These are phyloP conservation scores for Hyphopichia pseudoburtonii DNA, from an alignment of 1,139 yeast genomes.

Conservation along the genomic window DNA sequence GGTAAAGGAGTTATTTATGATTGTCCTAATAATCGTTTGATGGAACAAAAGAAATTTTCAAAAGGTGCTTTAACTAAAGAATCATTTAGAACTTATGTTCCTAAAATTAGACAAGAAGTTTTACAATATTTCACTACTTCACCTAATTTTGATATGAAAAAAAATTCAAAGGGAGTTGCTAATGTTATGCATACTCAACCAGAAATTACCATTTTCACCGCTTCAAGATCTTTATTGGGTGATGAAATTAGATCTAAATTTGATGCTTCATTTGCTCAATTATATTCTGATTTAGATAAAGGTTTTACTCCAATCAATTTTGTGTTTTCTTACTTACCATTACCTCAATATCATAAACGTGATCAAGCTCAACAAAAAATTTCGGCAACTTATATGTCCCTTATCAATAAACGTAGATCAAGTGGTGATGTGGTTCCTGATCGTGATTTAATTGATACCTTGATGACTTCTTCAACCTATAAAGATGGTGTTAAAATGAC, in stretches of 20 bases:
- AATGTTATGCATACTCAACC: conserved; percentile 87
- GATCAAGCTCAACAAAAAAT: conserved; percentile 86
- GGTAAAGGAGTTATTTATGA: conserved; percentile 97
- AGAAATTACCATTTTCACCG: conserved; percentile 94
- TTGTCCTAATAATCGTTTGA: conserved; percentile 87
- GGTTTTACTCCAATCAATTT: conserved; percentile 97
- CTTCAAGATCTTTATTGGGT: conserved; percentile 87
- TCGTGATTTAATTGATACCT: conserved; percentile 86
- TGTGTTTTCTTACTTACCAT: conserved; percentile 90
- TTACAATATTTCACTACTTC: conserved; percentile 61
- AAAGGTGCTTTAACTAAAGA: conserved; percentile 86
- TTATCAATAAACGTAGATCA: conserved; percentile 71
- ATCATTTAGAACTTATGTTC: conserved; percentile 83
- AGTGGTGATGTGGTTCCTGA: conserved; percentile 71
- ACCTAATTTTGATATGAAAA: conserved; percentile 41
- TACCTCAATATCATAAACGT: conserved; percentile 81
- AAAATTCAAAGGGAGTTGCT: conserved; percentile 49
- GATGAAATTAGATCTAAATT: conserved; percentile 85
- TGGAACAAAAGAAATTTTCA: conserved; percentile 98
- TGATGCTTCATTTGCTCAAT: conserved; percentile 78
- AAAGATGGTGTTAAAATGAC: conserved; percentile 94
- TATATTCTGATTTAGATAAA: conserved; percentile 89
- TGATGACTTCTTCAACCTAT: conserved; percentile 79
- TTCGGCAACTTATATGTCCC: conserved; percentile 73
- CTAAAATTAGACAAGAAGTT: conserved; percentile 80